A percentile compares a stretch with the other conserved stretches of the same genome.
These are phyloP conservation scores for Chrysosporium queenslandicum DNA, from an alignment of 2,329 filamentous ascomycete genomes.

Conservation along the genomic window DNA sequence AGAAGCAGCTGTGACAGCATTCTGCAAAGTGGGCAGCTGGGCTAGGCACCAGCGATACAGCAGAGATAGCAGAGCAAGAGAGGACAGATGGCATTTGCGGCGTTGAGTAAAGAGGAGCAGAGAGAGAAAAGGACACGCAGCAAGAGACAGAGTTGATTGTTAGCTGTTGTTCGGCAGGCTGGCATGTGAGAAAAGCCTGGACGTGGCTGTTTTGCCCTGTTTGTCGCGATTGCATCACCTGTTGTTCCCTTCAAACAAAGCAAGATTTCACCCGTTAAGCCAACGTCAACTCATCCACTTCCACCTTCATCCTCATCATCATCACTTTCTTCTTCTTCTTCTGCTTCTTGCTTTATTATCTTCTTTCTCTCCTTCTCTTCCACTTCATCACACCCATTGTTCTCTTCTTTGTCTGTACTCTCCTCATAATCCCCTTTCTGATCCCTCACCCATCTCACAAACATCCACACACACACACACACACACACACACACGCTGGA, in stretches of 20 bases:
- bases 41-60: neutral
- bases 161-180: too few species aligned
- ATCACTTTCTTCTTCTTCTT: neutral
- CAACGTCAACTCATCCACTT: neutral
- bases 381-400: neutral
- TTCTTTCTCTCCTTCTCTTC: neutral
- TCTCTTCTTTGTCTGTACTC: neutral
- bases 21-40: neutral
- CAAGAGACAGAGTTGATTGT: too few species aligned
- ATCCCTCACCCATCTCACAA: neutral
- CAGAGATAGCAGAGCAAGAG: neutral
- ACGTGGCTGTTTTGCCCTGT: neutral
- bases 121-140: too few species aligned
- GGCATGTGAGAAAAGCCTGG: too few species aligned
- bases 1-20: neutral
- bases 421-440: neutral
- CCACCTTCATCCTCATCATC: neutral
- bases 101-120: too few species aligned
- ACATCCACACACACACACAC: neutral
- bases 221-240: slow-evolving; percentile 10
- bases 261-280: neutral
- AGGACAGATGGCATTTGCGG: slow-evolving; percentile 7
- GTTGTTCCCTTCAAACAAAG: neutral
- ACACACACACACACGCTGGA: neutral
- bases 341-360: too few species aligned